A percentile compares a stretch with the other conserved stretches of the same genome.
Evolutionary conservation across 352 stramenopile species (phyloP).

Genomic region (Globisporangium echinulatum): DNA sequence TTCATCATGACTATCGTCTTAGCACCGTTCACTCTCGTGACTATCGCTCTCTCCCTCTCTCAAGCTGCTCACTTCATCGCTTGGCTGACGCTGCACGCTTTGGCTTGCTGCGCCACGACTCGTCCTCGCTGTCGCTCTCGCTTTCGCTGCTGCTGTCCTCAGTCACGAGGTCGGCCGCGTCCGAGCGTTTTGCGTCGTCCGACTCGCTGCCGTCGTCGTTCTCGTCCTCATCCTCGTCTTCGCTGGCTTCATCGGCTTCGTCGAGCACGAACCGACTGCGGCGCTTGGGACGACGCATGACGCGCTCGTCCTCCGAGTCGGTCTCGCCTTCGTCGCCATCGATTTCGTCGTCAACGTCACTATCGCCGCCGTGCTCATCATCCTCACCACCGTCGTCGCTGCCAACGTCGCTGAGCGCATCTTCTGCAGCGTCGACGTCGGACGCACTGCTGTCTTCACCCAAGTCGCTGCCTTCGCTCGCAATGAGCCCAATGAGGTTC

Average conservation of each 20-base stretch:
- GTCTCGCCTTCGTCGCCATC: conserved; percentile 50
- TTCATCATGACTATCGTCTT: not conserved
- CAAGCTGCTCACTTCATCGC: too few relatives aligned
- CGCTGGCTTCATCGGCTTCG: conserved; percentile 66
- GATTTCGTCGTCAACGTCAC: conserved; percentile 21
- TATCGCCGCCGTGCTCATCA: conserved; percentile 21
- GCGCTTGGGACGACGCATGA: conserved; percentile 14
- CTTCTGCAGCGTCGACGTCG: conserved; percentile 22
- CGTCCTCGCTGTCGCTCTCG: conserved; percentile 11
- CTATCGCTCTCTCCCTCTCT: too few relatives aligned
- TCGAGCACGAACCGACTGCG: conserved; percentile 74
- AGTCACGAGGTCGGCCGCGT: conserved; percentile 1
- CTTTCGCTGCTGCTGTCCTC: conserved; percentile 7
- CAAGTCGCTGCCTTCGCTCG: conserved; percentile 59
- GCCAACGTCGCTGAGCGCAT: conserved; percentile 18
- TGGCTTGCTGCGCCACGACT: conserved; percentile 17
- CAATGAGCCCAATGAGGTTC: conserved; percentile 68
- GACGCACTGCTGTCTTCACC: conserved; percentile 43
- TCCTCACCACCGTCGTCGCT: conserved; percentile 24
- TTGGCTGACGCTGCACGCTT: not conserved
- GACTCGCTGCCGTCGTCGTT: conserved; percentile 27
- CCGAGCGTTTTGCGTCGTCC: conserved; percentile 8
- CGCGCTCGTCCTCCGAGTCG: conserved; percentile 59
- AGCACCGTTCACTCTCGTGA: not conserved
- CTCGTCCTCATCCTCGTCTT: conserved; percentile 26